Evolutionary conservation across 2,329 filamentous ascomycete species (phyloP).

Genomic region (Rutstroemia sp.): DNA sequence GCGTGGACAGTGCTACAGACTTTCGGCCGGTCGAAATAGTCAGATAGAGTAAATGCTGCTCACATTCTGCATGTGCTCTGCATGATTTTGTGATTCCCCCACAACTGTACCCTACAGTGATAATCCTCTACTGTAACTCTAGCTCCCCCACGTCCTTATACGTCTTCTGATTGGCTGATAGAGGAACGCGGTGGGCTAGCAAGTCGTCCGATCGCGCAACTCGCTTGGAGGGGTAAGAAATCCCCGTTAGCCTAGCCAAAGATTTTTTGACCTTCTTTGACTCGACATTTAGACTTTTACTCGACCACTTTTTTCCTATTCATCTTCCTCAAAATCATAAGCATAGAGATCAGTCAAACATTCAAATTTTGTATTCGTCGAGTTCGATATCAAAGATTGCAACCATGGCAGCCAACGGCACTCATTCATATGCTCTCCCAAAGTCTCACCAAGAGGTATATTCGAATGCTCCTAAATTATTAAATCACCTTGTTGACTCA

Average conservation of each 20-base stretch:
- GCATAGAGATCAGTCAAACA: background rate
- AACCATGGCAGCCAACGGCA: slow-evolving; percentile 16
- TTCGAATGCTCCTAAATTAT: slow-evolving; percentile 13
- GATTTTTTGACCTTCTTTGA: background rate
- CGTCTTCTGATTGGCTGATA: background rate
- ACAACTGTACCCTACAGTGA: too few relatives aligned
- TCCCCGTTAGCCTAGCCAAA: background rate
- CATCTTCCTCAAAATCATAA: background rate
- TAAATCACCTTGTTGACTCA: slow-evolving; percentile 15
- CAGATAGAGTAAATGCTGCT: too few relatives aligned
- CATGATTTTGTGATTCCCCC: too few relatives aligned
- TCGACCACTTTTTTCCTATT: background rate
- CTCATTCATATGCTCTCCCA: slow-evolving; percentile 50
- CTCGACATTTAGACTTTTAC: background rate
- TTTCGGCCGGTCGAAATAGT: too few relatives aligned
- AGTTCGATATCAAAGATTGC: background rate
- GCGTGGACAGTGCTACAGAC: too few relatives aligned
- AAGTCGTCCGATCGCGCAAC: background rate
- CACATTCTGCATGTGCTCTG: too few relatives aligned
- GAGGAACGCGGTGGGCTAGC: background rate
- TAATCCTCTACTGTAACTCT: too few relatives aligned
- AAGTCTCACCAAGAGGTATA: slow-evolving; percentile 59
- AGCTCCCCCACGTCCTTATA: too few relatives aligned
- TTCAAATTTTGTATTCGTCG: background rate
- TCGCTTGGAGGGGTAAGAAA: background rate